Evolutionary conservation across 1,139 yeast species (phyloP), one percentile per base, ranked within the genome.

Genomic region (Kluyveromyces sp.): DNA sequence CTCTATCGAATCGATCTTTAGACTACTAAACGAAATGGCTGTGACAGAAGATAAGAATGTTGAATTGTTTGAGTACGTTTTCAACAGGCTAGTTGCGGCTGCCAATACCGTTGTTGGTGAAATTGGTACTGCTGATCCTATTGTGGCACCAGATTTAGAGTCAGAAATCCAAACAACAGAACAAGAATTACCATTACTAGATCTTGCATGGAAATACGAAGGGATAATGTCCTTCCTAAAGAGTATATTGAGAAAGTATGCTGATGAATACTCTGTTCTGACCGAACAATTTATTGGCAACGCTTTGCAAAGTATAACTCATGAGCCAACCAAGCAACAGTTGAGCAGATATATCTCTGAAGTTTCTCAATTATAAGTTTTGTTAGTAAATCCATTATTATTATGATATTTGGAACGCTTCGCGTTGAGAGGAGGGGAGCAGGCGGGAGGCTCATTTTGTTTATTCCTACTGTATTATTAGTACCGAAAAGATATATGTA

Each of bases 221-320:
- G 57, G 66, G 7, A 49, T 63, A 10, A 42, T 68, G 43, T 62
- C 67, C 8, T 65, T 71, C 43, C 47, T 66, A 21, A 69, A 69
- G 55, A 62, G 72, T 47, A 34, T 68, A 7, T 45, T 71, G 45
- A 68, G 75, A 64, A 69, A 69, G 46, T 69, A 58, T 45, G 60
- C 68, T 3, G 63, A 58, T 35, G 68, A 67, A 45, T 66, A 58
- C 47, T 52, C 51, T 8, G 47, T 50, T n/a, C 46, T 61, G 34
- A 43, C 48, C 7, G 60, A 56, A 4, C 60, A 59, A 25, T 52
- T 65, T 29, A 53, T 52, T 26, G 38, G 42, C 3, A 56, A 54
- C n/a, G 42, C 58, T 21, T 55, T 57, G 36, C 50, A 52, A 21
- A 58, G 56, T 8, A 46, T 67, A 4, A 45, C 58, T 1, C 67